Evolutionary conservation across 768 basidiomycete genomes (phyloP).

Genomic region (Serendipita vermifera): DNA sequence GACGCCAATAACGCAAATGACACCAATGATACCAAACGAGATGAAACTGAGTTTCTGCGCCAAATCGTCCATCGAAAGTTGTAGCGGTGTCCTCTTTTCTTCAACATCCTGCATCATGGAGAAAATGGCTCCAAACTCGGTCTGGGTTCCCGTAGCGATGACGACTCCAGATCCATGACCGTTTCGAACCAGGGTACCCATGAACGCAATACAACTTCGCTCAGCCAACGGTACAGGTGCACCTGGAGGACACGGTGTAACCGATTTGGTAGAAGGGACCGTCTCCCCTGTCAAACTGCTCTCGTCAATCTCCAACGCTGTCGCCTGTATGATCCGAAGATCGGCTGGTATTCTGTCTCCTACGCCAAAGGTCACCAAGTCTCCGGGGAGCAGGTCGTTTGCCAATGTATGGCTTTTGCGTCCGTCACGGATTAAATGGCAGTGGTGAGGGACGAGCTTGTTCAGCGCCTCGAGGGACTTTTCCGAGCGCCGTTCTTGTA

Average conservation of each 20-base stretch:
- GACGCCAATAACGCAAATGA: constrained; percentile 85
- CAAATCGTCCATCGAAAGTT: constrained; percentile 91
- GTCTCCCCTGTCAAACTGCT: constrained; percentile 93
- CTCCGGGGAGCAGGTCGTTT: constrained; percentile 93
- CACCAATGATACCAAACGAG: constrained; percentile 88
- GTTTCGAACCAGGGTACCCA: constrained; percentile 90
- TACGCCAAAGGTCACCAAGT: constrained; percentile 76
- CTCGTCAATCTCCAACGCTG: constrained; percentile 90
- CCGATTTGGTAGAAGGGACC: constrained; percentile 40
- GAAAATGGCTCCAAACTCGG: constrained; percentile 94
- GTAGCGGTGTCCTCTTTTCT: constrained; percentile 84
- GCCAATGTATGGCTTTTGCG: constrained; percentile 71
- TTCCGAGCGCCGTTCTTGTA: constrained; percentile 91
- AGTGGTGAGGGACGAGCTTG: constrained; percentile 94
- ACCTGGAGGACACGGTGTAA: constrained; percentile 27
- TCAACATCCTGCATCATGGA: constrained; percentile 97
- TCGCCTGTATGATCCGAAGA: constrained; percentile 64
- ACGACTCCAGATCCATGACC: constrained; percentile 84
- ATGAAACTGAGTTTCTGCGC: constrained; percentile 81
- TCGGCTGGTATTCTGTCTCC: constrained; percentile 94
- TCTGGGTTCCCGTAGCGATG: constrained; percentile 70
- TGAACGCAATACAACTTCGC: constrained; percentile 76
- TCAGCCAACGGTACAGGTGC: constrained; percentile 58
- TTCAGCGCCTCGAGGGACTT: constrained; percentile 89
- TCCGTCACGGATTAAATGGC: constrained; percentile 73